Conservation (phyloP, 257 asterid species). For the Gentiana straminea region DNA sequence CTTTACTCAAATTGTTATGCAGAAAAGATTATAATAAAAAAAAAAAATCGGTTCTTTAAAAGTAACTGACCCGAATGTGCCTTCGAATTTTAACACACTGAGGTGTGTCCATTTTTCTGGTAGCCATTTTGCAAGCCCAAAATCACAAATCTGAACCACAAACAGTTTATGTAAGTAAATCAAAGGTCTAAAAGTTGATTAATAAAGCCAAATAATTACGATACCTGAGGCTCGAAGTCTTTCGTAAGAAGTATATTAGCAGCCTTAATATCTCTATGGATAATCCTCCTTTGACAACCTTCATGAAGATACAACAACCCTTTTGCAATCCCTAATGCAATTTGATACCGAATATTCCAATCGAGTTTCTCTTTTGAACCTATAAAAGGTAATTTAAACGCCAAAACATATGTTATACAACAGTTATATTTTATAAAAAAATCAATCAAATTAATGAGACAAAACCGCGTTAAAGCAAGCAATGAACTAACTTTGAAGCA, state of each 20-base stretch:
- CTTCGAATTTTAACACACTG: conserved; percentile 28
- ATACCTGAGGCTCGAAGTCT: conserved; percentile 89
- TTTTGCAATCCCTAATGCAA: conserved; percentile 72
- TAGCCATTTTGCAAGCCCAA: conserved; percentile 36
- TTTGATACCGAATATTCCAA: conserved; percentile 67
- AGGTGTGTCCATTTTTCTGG: conserved; percentile 35
- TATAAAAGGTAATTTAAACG: conserved; percentile 11
- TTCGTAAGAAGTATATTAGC: conserved; percentile 83
- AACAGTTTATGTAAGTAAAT: background rate
- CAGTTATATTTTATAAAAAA: background rate
- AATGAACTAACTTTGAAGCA: conserved; percentile 77
- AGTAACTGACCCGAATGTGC: conserved; percentile 32
- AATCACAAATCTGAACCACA: conserved; percentile 27
- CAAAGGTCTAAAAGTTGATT: background rate
- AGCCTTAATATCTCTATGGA: conserved; percentile 90
- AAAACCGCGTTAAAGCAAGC: background rate
- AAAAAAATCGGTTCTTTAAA: background rate
- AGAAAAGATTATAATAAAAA: background rate
- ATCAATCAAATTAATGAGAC: background rate
- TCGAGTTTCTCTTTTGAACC: conserved; percentile 58
- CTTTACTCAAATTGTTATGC: background rate
- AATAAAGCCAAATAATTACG: background rate
- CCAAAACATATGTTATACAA: conserved; percentile 3
- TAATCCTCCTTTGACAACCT: conserved; percentile 86
- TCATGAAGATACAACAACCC: conserved; percentile 88